Percentiles rank a stretch among this genome's conserved stretches.
These are phyloP conservation scores for Microsporum ferrugineum DNA, from an alignment of 2,329 filamentous ascomycete species.

Conservation along the genomic window DNA sequence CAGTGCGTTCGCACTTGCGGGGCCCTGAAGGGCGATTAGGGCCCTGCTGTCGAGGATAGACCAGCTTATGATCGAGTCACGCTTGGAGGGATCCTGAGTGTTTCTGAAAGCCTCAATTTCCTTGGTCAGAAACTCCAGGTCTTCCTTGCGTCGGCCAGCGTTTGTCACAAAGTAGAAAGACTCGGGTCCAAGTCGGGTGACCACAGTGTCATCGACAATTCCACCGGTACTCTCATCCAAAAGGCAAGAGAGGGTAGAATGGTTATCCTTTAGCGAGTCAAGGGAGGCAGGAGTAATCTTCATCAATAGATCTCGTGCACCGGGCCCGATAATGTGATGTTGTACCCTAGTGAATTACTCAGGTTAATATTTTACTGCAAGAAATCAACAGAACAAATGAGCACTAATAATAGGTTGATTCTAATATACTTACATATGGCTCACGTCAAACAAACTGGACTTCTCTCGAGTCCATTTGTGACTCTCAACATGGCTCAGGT, in stretches of 20 bases:
- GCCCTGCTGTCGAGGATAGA: constrained; percentile 60
- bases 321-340: constrained; percentile 70
- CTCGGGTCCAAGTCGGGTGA: constrained; percentile 64
- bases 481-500: constrained; percentile 66
- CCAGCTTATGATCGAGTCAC: constrained; percentile 51
- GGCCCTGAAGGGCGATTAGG: constrained; percentile 82
- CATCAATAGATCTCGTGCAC: constrained; percentile 70
- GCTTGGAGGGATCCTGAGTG: constrained; percentile 36
- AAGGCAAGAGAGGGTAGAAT: constrained; percentile 73
- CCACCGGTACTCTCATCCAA: constrained; percentile 71
- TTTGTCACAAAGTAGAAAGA: constrained; percentile 92
- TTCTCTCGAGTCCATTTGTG: constrained; percentile 82
- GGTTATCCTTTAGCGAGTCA: constrained; percentile 50
- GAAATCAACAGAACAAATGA: not conserved
- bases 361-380: not conserved
- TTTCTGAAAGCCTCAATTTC: constrained; percentile 54
- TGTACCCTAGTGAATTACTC: constrained; percentile 46
- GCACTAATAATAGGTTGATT: not conserved
- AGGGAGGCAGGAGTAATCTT: constrained; percentile 69
- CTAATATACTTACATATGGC: constrained; percentile 69
- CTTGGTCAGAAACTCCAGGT: constrained; percentile 61
- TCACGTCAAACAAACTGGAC: constrained; percentile 88
- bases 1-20: constrained; percentile 60
- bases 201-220: constrained; percentile 88
- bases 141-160: constrained; percentile 81